Evolutionary conservation across 805 yeast species (phyloP).

Genomic region (Teunomyces kruisii): DNA sequence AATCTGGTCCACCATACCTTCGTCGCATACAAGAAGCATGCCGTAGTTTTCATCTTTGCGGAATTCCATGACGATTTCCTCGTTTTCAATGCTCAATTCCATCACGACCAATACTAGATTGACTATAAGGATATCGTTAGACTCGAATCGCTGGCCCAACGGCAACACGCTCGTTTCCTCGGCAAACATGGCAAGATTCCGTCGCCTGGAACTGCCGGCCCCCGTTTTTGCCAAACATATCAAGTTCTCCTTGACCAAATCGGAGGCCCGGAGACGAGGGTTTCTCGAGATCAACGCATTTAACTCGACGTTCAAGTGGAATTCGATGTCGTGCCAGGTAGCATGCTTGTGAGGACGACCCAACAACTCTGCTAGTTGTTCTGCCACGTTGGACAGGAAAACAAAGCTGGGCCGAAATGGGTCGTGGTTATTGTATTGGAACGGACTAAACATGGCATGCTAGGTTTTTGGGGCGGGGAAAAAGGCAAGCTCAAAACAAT

Average conservation of each 20-base stretch:
- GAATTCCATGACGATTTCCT: slow-evolving; percentile 21
- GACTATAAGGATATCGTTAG: slow-evolving; percentile 35
- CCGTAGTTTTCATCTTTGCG: slow-evolving; percentile 31
- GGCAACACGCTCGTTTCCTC: not conserved
- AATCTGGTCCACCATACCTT: slow-evolving; percentile 23
- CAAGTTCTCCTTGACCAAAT: slow-evolving; percentile 32
- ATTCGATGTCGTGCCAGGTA: slow-evolving; percentile 5
- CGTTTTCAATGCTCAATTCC: slow-evolving; percentile 18
- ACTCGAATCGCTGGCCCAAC: not conserved
- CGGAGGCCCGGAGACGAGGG: slow-evolving; percentile 27
- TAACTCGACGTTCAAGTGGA: slow-evolving; percentile 30
- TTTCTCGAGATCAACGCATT: slow-evolving; percentile 35
- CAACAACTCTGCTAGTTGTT: slow-evolving; percentile 14
- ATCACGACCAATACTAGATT: slow-evolving; percentile 24
- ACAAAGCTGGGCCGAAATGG: slow-evolving; percentile 37
- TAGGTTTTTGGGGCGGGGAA: not conserved
- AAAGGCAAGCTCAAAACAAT: not conserved
- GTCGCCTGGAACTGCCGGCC: not conserved
- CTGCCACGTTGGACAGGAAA: slow-evolving; percentile 36
- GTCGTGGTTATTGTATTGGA: slow-evolving; percentile 18
- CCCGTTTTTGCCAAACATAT: slow-evolving; percentile 24
- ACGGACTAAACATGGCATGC: slow-evolving; percentile 3
- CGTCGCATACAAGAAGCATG: slow-evolving; percentile 27
- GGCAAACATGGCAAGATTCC: not conserved
- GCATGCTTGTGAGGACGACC: not conserved